Conservation (phyloP, 1,139 yeast species). For the Debaryomyces sp. region DNA sequence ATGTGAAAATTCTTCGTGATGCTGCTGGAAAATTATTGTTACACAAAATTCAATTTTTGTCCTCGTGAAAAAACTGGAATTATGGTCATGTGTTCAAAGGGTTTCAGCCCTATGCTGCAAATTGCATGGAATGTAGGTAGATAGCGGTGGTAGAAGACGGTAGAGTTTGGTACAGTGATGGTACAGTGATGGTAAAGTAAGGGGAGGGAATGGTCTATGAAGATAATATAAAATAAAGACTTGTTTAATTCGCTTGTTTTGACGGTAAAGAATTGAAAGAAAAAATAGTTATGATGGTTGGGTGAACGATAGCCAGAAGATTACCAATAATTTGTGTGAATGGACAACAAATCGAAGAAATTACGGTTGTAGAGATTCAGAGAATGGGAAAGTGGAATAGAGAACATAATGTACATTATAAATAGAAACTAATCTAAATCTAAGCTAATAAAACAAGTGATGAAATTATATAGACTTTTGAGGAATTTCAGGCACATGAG, state of each 20-base stretch:
- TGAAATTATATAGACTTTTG: background rate
- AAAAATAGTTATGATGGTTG: too few relatives aligned
- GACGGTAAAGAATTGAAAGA: too few relatives aligned
- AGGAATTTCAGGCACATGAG: background rate
- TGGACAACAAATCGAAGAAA: background rate
- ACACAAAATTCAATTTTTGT: constrained; percentile 1
- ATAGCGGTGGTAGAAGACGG: too few relatives aligned
- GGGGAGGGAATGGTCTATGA: too few relatives aligned
- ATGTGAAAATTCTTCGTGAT: constrained; percentile 8
- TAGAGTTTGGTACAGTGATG: too few relatives aligned
- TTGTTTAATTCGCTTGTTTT: too few relatives aligned
- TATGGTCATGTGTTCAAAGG: background rate
- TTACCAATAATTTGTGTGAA: too few relatives aligned
- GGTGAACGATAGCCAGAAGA: too few relatives aligned
- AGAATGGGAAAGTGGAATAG: background rate
- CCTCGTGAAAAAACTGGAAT: background rate
- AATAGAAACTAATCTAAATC: constrained; percentile 6
- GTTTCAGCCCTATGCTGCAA: constrained; percentile 5
- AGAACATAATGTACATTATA: constrained; percentile 4
- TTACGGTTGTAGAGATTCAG: background rate
- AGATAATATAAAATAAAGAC: too few relatives aligned
- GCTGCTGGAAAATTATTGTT: constrained; percentile 4
- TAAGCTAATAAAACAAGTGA: constrained; percentile 4
- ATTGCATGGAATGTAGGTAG: background rate
- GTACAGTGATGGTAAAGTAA: too few relatives aligned